These are phyloP conservation scores for Orychophragmus violaceus DNA, from an alignment of 345 rosid species.

Conservation along the genomic window DNA sequence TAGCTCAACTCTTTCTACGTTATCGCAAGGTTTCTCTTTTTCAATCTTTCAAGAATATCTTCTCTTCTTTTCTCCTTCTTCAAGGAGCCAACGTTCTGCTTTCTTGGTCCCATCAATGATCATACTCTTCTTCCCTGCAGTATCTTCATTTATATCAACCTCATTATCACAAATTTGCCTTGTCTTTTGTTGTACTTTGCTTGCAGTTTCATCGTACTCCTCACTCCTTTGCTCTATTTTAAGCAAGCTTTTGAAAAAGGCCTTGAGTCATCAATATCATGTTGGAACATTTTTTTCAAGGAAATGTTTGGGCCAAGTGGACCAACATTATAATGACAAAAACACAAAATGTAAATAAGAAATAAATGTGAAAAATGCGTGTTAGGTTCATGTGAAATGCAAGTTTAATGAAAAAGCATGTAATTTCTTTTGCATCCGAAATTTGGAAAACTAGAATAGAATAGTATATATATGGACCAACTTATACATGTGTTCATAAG, in stretches of 20 bases:
- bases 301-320: too few species aligned
- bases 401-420: too few species aligned
- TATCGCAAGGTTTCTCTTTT: conserved; percentile 1
- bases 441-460: too few species aligned
- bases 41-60: background rate
- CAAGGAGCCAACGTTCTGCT: background rate
- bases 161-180: background rate
- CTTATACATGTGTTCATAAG: too few species aligned
- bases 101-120: background rate
- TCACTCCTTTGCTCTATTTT: background rate
- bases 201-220: background rate
- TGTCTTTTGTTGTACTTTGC: background rate
- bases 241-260: background rate
- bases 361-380: too few species aligned
- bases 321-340: too few species aligned
- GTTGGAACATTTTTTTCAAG: too few species aligned
- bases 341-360: too few species aligned
- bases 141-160: background rate
- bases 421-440: too few species aligned
- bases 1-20: background rate
- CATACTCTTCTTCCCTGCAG: background rate
- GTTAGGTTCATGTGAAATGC: too few species aligned
- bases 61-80: background rate
- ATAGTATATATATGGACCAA: too few species aligned
- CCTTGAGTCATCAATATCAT: background rate